A percentile compares a stretch with the other conserved stretches of the same genome.
Conservation (phyloP, 129 eudicot genomes). For the Mikania micrantha region DNA sequence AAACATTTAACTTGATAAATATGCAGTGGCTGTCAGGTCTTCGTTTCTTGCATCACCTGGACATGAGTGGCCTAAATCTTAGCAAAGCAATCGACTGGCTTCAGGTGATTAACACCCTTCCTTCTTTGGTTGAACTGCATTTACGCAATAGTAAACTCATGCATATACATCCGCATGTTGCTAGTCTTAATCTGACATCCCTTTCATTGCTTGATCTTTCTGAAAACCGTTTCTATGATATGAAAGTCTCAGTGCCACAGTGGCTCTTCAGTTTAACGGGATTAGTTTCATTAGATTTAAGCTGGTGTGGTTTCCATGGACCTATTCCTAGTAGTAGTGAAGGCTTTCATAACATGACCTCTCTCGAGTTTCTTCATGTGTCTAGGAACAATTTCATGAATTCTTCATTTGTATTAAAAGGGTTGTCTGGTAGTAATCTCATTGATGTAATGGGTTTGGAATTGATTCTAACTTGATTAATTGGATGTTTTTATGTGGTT, state of each 20-base stretch:
- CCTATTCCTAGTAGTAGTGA: background rate
- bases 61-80: background rate
- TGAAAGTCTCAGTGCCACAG: background rate
- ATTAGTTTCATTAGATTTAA: background rate
- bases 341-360: background rate
- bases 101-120: background rate
- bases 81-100: background rate
- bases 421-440: background rate
- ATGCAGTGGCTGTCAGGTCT: conserved; percentile 3
- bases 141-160: background rate
- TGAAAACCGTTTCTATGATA: background rate
- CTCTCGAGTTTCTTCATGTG: background rate
- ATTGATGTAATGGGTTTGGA: no score
- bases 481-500: no score
- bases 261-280: background rate
- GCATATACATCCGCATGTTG: background rate
- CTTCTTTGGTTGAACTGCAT: background rate
- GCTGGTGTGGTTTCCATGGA: background rate
- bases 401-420: background rate
- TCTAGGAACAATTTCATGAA: background rate
- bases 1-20: background rate
- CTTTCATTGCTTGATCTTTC: background rate
- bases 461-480: no score
- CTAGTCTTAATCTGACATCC: background rate
- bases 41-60: background rate